Base-by-base conservation (phyloP, 768 basidiomycete genomes). In the Phallus indusiatus region DNA sequence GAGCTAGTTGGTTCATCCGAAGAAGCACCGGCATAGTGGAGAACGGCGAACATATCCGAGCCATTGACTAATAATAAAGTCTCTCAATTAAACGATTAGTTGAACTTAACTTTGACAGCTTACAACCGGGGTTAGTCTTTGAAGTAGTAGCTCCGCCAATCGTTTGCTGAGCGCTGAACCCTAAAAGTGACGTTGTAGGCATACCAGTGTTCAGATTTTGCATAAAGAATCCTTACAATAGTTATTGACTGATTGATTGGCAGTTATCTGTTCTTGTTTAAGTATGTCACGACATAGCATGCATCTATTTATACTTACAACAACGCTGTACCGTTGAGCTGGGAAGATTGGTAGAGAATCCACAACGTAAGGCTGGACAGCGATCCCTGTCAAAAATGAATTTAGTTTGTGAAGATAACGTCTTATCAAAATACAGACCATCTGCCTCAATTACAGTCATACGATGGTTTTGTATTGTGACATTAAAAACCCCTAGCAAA, bases 401-500 rank as follows among this genome's bases (percentile, higher is more conserved):
- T 33, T 33, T 54, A 17, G 10, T 21, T 8, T 11, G 47, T 20
- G 12, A 17, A 46, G 24, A 11, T 16, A 17, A 36, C 8, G 28
- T 16, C 36, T 3, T 28, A 36, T 10, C 17, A 8, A 18, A 55
- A 48, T 60, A 62, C 34, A 28, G 48, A 9, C 64, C 66, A 18
- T 71, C 70, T 11, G 61, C 68, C 46, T 70, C 69, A n/a, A 70
- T 70, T 53, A 70, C 50, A 11, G 66, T 69, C 56, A 70, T 24
- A 1, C 50, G 20, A 54, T 70, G 69, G 7, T 47, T 68, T 12
- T 64, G 64, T 60, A 69, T 67, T 7, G 14, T 48, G 53, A 55
- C 69, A 33, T 55, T 49, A n/a, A 69, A 67, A 69, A 71, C 67
- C 64, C 84, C 84, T 20, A 7, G 81, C 78, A 83, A 84, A 5